These are phyloP conservation scores for Saccharomycopsis amapae DNA, from an alignment of 805 yeast species.

Conservation along the genomic window DNA sequence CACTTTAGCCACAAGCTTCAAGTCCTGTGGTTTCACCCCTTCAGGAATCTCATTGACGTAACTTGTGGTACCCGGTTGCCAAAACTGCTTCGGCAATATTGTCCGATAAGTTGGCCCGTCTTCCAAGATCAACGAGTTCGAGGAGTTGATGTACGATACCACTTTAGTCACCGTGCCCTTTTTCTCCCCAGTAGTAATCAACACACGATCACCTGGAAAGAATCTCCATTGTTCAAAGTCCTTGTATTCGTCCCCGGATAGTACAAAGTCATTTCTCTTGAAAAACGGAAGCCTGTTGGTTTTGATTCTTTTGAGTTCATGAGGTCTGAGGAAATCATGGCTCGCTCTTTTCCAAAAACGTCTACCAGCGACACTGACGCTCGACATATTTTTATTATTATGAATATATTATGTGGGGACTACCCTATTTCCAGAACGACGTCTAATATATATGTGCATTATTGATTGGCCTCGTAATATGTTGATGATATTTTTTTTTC, in stretches of 20 bases:
- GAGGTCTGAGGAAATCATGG: no score
- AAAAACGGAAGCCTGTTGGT: no score
- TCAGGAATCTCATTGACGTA: conserved; percentile 68
- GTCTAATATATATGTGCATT: no score
- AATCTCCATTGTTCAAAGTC: conserved; percentile 51
- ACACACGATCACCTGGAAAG: conserved; percentile 70
- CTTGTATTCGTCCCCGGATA: conserved; percentile 32
- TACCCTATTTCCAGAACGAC: no score
- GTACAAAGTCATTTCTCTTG: no score
- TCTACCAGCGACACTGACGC: no score
- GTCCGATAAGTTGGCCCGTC: conserved; percentile 57
- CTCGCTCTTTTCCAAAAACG: no score
- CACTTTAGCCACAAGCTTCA: conserved; percentile 74
- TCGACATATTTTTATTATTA: no score
- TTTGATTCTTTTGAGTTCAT: no score
- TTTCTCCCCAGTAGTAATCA: conserved; percentile 60
- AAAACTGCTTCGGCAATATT: conserved; percentile 63
- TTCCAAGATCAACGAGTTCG: conserved; percentile 60
- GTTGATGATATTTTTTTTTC: no score
- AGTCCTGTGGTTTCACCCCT: conserved; percentile 49
- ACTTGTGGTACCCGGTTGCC: conserved; percentile 65
- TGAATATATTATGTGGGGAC: no score
- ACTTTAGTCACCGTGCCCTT: conserved; percentile 72
- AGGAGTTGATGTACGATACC: conserved; percentile 47
- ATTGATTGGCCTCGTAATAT: no score